Conservation (phyloP, 371 early-diverging fungal species). For the Mucor sp. region DNA sequence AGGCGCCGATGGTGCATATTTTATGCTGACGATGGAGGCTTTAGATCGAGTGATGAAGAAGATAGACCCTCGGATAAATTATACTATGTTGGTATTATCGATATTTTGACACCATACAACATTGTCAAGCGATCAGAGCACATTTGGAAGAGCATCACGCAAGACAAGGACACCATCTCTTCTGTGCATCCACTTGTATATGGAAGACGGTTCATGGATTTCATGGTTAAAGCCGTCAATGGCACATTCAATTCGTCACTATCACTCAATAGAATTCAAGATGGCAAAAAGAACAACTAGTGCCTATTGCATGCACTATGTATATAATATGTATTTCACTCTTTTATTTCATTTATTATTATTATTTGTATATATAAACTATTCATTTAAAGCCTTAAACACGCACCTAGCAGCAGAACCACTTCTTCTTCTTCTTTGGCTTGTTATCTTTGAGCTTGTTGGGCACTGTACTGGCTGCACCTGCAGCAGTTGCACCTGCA, state of each 20-base stretch:
- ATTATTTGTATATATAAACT: neutral
- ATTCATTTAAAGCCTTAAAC: neutral
- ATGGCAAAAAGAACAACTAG: neutral
- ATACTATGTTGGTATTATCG: conserved; percentile 93
- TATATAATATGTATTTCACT: neutral
- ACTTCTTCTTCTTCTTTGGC: conserved; percentile 14
- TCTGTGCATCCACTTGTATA: conserved; percentile 88
- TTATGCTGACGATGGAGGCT: conserved; percentile 89
- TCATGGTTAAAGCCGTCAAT: conserved; percentile 60
- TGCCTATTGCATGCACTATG: neutral
- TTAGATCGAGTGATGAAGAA: conserved; percentile 71
- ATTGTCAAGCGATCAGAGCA: conserved; percentile 82
- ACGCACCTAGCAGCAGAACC: conserved; percentile 17
- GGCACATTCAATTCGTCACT: conserved; percentile 4
- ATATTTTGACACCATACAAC: conserved; percentile 93
- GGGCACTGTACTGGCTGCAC: neutral
- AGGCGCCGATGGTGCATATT: conserved; percentile 72
- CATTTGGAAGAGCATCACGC: conserved; percentile 77
- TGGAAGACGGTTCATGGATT: conserved; percentile 83
- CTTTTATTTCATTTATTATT: conserved; percentile 1
- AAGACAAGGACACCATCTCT: conserved; percentile 77
- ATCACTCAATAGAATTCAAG: neutral
- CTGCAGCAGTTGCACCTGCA: neutral
- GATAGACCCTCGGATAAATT: conserved; percentile 68
- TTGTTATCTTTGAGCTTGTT: conserved; percentile 3